Conservation (phyloP, 805 yeast species). For the Lipomyces sp. region DNA sequence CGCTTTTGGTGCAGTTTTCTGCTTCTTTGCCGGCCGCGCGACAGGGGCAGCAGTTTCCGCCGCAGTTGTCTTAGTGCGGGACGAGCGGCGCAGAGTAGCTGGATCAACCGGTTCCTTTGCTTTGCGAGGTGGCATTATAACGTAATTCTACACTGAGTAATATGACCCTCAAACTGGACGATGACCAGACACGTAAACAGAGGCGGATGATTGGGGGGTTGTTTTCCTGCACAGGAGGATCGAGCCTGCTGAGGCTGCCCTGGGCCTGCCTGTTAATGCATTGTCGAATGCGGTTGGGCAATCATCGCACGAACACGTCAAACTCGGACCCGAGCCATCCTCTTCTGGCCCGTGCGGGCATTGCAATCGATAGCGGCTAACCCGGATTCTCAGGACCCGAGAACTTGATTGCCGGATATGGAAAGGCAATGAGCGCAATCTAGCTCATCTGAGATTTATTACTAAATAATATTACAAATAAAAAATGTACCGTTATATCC, state of each 20-base stretch:
- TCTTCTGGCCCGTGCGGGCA: neutral
- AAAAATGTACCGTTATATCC: neutral
- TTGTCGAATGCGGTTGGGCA: neutral
- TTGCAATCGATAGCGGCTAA: neutral
- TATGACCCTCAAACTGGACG: neutral
- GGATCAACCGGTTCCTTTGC: slow-evolving; percentile 17
- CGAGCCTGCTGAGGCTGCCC: neutral
- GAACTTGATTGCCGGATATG: no score
- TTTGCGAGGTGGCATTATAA: slow-evolving; percentile 29
- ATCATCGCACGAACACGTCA: neutral
- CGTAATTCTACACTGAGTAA: neutral
- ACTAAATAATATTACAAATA: neutral
- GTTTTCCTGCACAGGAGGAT: neutral
- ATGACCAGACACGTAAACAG: neutral
- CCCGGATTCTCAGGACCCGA: neutral
- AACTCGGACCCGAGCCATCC: neutral
- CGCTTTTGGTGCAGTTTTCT: slow-evolving; percentile 18
- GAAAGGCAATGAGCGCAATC: no score
- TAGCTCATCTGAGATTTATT: no score
- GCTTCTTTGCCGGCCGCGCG: slow-evolving; percentile 12
- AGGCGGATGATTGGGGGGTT: neutral
- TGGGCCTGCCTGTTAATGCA: neutral
- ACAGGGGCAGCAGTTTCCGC: slow-evolving; percentile 12
- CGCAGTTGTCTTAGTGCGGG: slow-evolving; percentile 11
- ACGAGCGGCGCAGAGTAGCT: slow-evolving; percentile 29